These are phyloP conservation scores for Neostapfia colusana DNA, from an alignment of 176 grass and related monocot genomes.

Conservation along the genomic window DNA sequence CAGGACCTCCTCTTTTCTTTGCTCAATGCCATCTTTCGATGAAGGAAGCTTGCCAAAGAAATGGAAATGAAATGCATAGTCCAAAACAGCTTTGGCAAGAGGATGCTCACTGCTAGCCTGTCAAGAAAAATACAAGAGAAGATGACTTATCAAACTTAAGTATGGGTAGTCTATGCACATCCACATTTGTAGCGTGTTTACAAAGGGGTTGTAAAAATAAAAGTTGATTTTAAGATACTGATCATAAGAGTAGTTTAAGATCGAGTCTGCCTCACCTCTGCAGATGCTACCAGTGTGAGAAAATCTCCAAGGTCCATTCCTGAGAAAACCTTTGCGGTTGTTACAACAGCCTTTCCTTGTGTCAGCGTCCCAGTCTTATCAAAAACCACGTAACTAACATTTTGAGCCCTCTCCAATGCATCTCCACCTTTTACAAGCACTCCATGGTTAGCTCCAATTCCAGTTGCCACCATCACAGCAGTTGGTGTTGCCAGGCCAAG, in stretches of 20 bases:
- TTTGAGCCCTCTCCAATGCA: conserved; percentile 88
- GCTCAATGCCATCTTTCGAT: conserved; percentile 45
- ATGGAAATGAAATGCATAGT: conserved; percentile 92
- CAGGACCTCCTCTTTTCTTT: conserved; percentile 64
- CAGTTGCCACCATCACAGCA: conserved; percentile 97
- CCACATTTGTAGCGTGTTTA: conserved; percentile 14
- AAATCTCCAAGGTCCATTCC: conserved; percentile 95
- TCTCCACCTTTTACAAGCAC: conserved; percentile 95
- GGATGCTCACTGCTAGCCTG: conserved; percentile 99
- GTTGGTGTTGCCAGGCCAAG: conserved; percentile 97
- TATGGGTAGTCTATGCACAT: not conserved
- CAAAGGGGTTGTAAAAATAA: not conserved
- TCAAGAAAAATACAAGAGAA: conserved; percentile 46
- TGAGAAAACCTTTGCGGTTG: conserved; percentile 74
- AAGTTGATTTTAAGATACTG: not conserved
- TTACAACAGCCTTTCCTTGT: conserved; percentile 94
- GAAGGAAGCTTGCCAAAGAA: conserved; percentile 81
- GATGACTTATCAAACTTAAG: not conserved
- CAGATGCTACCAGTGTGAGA: conserved; percentile 87
- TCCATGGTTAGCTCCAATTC: conserved; percentile 89
- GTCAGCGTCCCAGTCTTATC: conserved; percentile 97
- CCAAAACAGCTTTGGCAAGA: conserved; percentile 86
- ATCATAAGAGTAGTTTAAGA: conserved; percentile 7
- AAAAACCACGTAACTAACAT: conserved; percentile 81
- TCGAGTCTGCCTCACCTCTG: conserved; percentile 63